phyloP scores from a whole-genome alignment of 73 alveolate genomes.

The Breviolum minutum region DNA sequence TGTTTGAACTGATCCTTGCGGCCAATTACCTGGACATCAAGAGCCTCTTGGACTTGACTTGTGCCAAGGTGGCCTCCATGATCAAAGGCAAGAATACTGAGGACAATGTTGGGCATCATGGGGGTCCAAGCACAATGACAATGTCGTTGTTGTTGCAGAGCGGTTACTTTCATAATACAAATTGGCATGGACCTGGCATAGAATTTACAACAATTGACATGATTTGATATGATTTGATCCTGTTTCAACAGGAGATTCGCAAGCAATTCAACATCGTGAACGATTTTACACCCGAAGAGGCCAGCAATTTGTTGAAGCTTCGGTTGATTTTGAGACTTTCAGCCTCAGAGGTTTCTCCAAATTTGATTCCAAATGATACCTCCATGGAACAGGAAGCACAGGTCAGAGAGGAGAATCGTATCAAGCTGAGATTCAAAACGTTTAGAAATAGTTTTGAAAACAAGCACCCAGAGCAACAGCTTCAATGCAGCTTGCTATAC shows the following conservation, averaged over 20 bases:
- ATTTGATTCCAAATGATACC: not conserved
- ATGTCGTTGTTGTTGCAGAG: not conserved
- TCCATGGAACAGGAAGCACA: conserved; percentile 33
- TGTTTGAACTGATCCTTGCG: conserved; percentile 97
- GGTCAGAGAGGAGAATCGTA: conserved; percentile 96
- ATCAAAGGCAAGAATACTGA: conserved; percentile 94
- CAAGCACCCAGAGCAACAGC: not conserved
- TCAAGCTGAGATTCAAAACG: not conserved
- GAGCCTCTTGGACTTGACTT: conserved; percentile 97
- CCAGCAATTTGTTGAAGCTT: conserved; percentile 14
- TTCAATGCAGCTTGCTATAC: not conserved
- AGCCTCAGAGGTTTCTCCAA: no score
- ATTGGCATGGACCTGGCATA: not conserved
- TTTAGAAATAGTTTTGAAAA: not conserved
- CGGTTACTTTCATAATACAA: not conserved
- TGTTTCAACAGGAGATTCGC: conserved; percentile 67
- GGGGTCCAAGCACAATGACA: no score
- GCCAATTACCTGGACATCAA: conserved; percentile 98
- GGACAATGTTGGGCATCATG: not conserved
- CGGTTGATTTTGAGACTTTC: not conserved
- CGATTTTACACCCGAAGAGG: conserved; percentile 97
- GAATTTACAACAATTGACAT: not conserved
- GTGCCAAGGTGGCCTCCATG: conserved; percentile 97
- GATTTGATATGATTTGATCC: not conserved
- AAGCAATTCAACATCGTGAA: conserved; percentile 96